Conservation (phyloP, 1,139 yeast species). For the Taiozyma sp. region DNA sequence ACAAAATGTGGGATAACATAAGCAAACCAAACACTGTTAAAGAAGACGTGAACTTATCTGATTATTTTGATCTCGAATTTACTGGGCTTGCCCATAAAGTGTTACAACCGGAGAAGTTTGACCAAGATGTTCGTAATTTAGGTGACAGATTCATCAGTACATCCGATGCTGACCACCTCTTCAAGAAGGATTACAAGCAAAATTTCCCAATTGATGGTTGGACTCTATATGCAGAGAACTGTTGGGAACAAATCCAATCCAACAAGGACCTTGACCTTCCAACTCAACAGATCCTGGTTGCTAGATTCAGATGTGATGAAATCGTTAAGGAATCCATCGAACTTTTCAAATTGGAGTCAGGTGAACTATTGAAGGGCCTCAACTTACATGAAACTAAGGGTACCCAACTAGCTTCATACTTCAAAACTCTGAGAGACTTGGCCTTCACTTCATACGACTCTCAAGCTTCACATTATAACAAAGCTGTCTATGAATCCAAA, state of each 20-base stretch:
- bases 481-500: conserved; percentile 59
- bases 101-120: conserved; percentile 69
- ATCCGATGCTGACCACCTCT: conserved; percentile 37
- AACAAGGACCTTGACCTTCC: conserved; percentile 95
- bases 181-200: conserved; percentile 73
- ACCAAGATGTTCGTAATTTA: conserved; percentile 52
- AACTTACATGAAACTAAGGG: conserved; percentile 26
- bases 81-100: conserved; percentile 82
- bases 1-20: conserved; percentile 71
- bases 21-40: conserved; percentile 64
- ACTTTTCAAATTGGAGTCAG: conserved; percentile 19
- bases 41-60: conserved; percentile 44
- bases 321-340: conserved; percentile 38
- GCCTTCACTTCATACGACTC: conserved; percentile 54
- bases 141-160: conserved; percentile 44
- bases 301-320: conserved; percentile 93
- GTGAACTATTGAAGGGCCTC: conserved; percentile 13
- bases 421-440: conserved; percentile 37
- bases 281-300: conserved; percentile 91
- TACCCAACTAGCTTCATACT: conserved; percentile 35
- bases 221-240: conserved; percentile 84
- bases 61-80: conserved; percentile 82
- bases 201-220: conserved; percentile 92
- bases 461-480: conserved; percentile 68
- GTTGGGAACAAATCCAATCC: conserved; percentile 91